Conservation (phyloP, 352 stramenopile species). For the Phytophthora melonis region DNA sequence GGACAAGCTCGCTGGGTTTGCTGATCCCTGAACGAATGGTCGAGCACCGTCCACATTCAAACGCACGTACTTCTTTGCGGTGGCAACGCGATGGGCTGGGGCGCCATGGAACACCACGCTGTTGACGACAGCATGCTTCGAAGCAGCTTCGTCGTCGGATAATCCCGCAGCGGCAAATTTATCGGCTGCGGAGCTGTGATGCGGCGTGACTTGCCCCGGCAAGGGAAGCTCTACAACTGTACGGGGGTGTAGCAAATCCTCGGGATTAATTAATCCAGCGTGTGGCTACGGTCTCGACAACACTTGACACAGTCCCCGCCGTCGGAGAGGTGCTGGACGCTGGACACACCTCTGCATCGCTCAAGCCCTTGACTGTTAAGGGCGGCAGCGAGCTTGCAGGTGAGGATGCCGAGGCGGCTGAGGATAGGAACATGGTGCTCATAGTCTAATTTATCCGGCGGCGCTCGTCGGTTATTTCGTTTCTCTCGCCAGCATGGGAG, state of each 20-base stretch:
- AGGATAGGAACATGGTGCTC: conserved; percentile 20
- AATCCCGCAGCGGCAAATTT: conserved; percentile 1
- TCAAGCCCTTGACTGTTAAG: no score
- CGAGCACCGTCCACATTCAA: conserved; percentile 3
- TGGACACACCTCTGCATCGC: conserved; percentile 7
- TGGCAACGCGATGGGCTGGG: conserved; percentile 1
- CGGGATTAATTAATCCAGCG: conserved; percentile 26
- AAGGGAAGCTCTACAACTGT: background rate
- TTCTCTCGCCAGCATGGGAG: conserved; percentile 25
- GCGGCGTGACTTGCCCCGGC: conserved; percentile 1
- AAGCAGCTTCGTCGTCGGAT: conserved; percentile 25
- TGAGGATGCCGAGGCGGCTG: conserved; percentile 3
- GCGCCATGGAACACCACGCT: background rate
- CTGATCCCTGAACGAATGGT: conserved; percentile 20
- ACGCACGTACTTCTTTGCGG: conserved; percentile 2
- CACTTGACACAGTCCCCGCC: conserved; percentile 4
- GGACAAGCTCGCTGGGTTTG: conserved; percentile 23
- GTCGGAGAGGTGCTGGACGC: conserved; percentile 21
- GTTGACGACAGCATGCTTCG: conserved; percentile 1
- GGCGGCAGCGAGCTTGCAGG: background rate
- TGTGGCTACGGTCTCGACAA: background rate
- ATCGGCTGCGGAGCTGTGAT: conserved; percentile 1
- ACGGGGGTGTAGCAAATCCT: conserved; percentile 24
- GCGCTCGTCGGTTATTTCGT: conserved; percentile 2
- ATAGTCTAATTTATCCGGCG: conserved; percentile 25